These are phyloP conservation scores for Daphne laureola DNA, from an alignment of 441 rosid genomes.

Conservation along the genomic window DNA sequence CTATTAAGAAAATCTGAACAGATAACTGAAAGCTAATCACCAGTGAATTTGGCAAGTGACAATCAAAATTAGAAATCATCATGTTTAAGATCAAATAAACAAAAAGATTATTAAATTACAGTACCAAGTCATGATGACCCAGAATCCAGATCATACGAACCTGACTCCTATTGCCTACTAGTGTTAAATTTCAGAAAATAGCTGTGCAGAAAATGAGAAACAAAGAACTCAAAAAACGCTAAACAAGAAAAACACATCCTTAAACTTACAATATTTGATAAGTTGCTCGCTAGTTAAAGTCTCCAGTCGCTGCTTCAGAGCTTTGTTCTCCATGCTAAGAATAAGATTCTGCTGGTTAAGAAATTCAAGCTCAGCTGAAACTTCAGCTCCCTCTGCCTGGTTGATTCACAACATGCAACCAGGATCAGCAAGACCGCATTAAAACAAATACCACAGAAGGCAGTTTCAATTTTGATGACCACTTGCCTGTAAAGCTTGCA, in stretches of 20 bases:
- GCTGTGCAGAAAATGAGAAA: conserved; percentile 9
- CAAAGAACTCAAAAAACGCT: background rate
- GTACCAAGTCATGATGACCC: too few species aligned
- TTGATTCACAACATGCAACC: conserved; percentile 2
- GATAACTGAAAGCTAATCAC: too few species aligned
- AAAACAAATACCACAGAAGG: background rate
- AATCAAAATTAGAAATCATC: too few species aligned
- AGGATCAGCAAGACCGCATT: background rate
- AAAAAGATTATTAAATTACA: too few species aligned
- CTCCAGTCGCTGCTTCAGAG: conserved; percentile 87
- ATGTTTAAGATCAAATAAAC: too few species aligned
- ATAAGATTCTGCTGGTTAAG: conserved; percentile 89
- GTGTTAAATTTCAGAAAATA: conserved; percentile 7
- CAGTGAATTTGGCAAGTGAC: too few species aligned
- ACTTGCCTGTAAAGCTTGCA: conserved; percentile 88
- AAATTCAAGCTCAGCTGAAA: conserved; percentile 92
- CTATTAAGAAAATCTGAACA: too few species aligned
- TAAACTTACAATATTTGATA: conserved; percentile 72
- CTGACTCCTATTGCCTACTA: conserved; percentile 2
- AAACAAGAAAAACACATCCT: background rate
- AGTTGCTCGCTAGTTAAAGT: conserved; percentile 80
- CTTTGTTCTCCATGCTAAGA: conserved; percentile 96
- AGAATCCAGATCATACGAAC: background rate
- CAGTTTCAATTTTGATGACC: conserved; percentile 7
- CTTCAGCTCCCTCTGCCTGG: conserved; percentile 92